Conservation (phyloP, 495 filamentous ascomycete genomes). For the Neurospora pannonica region DNA sequence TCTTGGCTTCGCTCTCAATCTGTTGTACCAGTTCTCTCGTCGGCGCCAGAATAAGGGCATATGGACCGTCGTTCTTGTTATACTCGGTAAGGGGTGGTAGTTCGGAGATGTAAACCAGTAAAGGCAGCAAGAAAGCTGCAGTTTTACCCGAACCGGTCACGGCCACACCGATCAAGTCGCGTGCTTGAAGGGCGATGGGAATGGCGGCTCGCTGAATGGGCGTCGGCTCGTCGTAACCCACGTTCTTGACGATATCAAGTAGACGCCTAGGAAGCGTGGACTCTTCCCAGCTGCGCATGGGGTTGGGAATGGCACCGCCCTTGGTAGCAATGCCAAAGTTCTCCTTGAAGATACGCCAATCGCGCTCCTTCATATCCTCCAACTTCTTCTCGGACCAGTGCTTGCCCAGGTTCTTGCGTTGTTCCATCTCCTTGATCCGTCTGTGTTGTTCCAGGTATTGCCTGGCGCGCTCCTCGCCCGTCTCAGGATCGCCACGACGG, state of each 20-base stretch:
- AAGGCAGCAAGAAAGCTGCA: constrained; percentile 84
- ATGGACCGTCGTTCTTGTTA: constrained; percentile 93
- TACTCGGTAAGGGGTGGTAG: constrained; percentile 75
- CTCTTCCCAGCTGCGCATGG: constrained; percentile 93
- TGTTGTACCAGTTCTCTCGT: constrained; percentile 99
- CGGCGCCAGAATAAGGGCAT: constrained; percentile 90
- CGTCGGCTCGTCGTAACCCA: constrained; percentile 90
- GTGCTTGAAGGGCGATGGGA: constrained; percentile 84
- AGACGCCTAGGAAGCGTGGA: constrained; percentile 70
- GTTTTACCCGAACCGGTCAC: constrained; percentile 99
- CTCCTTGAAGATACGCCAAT: constrained; percentile 99
- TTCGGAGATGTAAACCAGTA: constrained; percentile 95
- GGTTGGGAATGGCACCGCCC: constrained; percentile 80
- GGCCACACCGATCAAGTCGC: constrained; percentile 95
- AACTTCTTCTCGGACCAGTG: constrained; percentile 98
- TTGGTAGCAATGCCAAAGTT: constrained; percentile 97
- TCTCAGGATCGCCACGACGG: constrained; percentile 67
- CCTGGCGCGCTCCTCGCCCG: constrained; percentile 65
- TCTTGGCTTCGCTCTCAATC: constrained; percentile 89
- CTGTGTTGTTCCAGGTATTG: constrained; percentile 74
- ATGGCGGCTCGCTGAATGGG: constrained; percentile 91
- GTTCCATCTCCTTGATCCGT: constrained; percentile 52
- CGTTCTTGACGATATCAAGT: constrained; percentile 71
- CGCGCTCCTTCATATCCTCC: constrained; percentile 92
- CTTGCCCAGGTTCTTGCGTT: constrained; percentile 68